These are phyloP conservation scores for Tetradesmus lagerheimii DNA, from an alignment of 139 green algal species.

Conservation along the genomic window DNA sequence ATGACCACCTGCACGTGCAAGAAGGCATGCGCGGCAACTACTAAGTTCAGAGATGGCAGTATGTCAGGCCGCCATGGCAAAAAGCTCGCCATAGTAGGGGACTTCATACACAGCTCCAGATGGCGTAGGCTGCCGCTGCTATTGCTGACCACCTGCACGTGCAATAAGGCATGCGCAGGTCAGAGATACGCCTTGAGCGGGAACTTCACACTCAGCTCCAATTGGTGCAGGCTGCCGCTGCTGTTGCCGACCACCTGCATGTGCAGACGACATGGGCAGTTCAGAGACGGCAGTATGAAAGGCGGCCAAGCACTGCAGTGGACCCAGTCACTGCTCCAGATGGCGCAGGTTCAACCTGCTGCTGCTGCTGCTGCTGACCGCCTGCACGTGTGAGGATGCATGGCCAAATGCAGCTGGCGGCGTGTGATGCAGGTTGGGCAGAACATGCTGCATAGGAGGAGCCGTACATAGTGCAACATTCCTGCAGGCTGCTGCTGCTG, in stretches of 20 bases:
- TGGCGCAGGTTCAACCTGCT: background rate
- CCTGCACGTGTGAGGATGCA: no score
- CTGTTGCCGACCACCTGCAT: background rate
- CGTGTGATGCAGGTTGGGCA: no score
- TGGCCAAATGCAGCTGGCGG: background rate
- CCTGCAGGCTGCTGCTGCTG: no score
- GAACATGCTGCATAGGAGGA: no score
- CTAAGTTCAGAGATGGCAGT: no score
- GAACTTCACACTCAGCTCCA: conserved; percentile 13
- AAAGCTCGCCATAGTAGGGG: no score
- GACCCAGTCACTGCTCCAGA: background rate
- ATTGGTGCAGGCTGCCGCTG: background rate
- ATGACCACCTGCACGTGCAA: no score
- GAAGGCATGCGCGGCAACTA: no score
- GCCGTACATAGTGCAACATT: no score
- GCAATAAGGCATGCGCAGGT: background rate
- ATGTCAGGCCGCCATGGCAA: no score
- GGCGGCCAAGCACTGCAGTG: background rate
- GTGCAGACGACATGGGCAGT: background rate
- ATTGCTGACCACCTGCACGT: background rate
- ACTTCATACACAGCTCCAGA: conserved; percentile 10
- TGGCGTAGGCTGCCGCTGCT: background rate
- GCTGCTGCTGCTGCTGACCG: no score
- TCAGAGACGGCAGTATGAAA: background rate
- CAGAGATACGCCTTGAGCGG: background rate